A percentile compares a stretch with the other conserved stretches of the same genome.
Evolutionary conservation across 805 yeast species (phyloP).

Genomic region (Ogataea nonfermentans): DNA sequence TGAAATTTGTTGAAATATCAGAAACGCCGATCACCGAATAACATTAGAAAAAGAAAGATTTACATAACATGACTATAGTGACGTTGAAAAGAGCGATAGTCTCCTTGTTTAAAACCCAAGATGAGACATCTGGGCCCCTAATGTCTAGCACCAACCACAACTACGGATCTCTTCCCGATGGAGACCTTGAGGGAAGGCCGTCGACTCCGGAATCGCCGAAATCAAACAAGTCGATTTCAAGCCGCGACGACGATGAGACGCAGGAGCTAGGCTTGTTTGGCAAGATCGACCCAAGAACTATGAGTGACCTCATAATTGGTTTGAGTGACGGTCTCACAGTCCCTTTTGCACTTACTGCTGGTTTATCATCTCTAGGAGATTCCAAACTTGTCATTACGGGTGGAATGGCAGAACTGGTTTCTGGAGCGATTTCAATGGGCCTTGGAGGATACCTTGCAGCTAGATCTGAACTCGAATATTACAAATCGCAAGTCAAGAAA

Average conservation of each 20-base stretch:
- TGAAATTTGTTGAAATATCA: too few species aligned
- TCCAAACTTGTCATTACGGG: constrained; percentile 91
- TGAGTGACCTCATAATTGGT: constrained; percentile 92
- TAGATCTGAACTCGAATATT: constrained; percentile 77
- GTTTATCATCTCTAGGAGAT: constrained; percentile 86
- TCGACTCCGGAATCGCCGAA: background rate
- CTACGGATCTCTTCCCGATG: constrained; percentile 15
- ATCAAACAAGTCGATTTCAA: constrained; percentile 2
- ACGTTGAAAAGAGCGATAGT: constrained; percentile 15
- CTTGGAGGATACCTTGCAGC: constrained; percentile 97
- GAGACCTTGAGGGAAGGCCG: constrained; percentile 13
- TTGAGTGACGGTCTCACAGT: constrained; percentile 94
- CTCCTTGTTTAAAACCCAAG: background rate
- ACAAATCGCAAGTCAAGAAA: constrained; percentile 64
- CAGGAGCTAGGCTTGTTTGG: constrained; percentile 37
- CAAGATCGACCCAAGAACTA: constrained; percentile 82
- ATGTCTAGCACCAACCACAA: constrained; percentile 7
- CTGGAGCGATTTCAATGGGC: constrained; percentile 98
- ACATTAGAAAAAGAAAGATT: too few species aligned
- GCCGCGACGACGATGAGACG: constrained; percentile 2
- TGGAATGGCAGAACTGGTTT: constrained; percentile 95
- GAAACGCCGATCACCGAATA: too few species aligned
- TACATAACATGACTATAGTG: constrained; percentile 15
- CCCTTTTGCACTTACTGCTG: constrained; percentile 98
- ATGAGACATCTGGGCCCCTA: constrained; percentile 4